Percentiles rank a stretch among this genome's conserved stretches.
Evolutionary conservation across 768 basidiomycete species (phyloP).

Genomic region (Agaricus bisporus): DNA sequence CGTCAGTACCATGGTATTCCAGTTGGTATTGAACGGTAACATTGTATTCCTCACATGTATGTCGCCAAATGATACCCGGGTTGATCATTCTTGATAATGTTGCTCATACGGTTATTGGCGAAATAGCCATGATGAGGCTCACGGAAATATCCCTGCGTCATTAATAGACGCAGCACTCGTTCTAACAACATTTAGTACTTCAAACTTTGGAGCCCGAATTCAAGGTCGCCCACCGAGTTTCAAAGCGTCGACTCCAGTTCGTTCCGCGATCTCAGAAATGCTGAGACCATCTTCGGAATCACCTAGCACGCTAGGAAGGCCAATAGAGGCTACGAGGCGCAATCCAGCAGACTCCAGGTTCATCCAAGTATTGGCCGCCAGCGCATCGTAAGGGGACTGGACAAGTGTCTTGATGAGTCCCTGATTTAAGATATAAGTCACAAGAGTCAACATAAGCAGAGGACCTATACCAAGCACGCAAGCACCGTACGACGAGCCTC

Average conservation of each 20-base stretch:
- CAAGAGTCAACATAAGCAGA: background rate
- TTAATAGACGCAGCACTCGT: conserved; percentile 27
- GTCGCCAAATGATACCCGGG: conserved; percentile 30
- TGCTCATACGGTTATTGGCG: conserved; percentile 31
- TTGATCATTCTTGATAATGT: conserved; percentile 28
- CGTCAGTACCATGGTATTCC: background rate
- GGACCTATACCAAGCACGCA: conserved; percentile 23
- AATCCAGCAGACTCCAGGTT: conserved; percentile 26
- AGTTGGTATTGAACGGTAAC: background rate
- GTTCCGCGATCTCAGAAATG: conserved; percentile 25
- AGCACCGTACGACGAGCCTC: conserved; percentile 29
- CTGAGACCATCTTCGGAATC: conserved; percentile 29
- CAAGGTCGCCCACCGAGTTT: conserved; percentile 24
- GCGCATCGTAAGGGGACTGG: conserved; percentile 30
- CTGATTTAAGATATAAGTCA: conserved; percentile 12
- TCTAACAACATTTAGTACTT: conserved; percentile 15
- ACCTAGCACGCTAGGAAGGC: conserved; percentile 25
- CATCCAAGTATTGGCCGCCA: conserved; percentile 28
- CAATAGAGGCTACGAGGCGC: conserved; percentile 28
- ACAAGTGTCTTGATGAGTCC: conserved; percentile 28
- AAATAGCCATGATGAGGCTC: conserved; percentile 30
- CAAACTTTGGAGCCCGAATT: background rate
- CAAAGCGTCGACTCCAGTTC: conserved; percentile 26
- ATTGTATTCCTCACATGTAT: conserved; percentile 23
- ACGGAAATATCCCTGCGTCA: conserved; percentile 31